These are phyloP conservation scores for Dendrocalamus latiflorus DNA, from an alignment of 202 grass and related monocot genomes.

Conservation along the genomic window DNA sequence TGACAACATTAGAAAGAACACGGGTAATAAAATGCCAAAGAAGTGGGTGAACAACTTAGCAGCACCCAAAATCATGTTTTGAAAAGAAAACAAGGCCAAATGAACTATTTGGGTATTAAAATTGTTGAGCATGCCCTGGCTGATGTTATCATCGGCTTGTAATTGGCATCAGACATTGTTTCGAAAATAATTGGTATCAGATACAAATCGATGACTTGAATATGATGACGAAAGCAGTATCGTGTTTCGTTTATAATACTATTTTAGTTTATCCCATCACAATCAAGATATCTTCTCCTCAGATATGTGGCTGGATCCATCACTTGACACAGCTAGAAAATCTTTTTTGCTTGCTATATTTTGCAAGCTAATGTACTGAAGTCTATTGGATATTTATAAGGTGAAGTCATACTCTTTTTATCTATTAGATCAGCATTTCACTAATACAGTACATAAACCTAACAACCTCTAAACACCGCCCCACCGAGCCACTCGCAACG, in stretches of 20 bases:
- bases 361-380: not conserved
- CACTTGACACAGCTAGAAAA: not conserved
- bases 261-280: conserved; percentile 5
- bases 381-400: too few relatives aligned
- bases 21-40: too few relatives aligned
- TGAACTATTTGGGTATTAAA: not conserved
- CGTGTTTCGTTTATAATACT: not conserved
- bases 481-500: too few relatives aligned
- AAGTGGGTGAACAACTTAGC: too few relatives aligned
- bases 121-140: not conserved
- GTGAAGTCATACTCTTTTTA: too few relatives aligned
- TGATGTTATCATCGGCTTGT: not conserved
- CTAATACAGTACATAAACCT: too few relatives aligned
- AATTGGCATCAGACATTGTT: not conserved
- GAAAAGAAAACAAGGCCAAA: not conserved
- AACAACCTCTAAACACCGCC: too few relatives aligned
- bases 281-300: conserved; percentile 5
- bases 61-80: too few relatives aligned
- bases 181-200: not conserved
- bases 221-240: conserved; percentile 4
- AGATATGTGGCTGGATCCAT: conserved; percentile 16
- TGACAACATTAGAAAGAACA: too few relatives aligned
- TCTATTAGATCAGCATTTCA: too few relatives aligned
- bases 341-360: not conserved
- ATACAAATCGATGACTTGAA: conserved; percentile 12